phyloP scores from a whole-genome alignment of 176 grass and related monocot genomes.

The Rhynchospora breviuscula region DNA sequence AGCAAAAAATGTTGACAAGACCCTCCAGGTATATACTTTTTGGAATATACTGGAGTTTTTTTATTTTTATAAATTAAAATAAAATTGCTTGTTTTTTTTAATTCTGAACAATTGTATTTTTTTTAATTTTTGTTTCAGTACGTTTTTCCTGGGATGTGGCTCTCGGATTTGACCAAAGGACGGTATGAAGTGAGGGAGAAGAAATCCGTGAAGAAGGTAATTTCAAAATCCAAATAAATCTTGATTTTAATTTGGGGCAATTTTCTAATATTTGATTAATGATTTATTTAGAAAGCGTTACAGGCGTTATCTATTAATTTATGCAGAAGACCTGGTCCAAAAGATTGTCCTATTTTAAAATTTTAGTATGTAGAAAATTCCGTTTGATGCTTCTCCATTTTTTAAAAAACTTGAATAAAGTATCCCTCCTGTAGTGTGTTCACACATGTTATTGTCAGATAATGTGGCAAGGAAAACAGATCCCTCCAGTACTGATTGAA shows the following conservation, averaged over 20 bases:
- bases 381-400: slow-evolving; percentile 8
- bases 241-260: not conserved
- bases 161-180: slow-evolving; percentile 59
- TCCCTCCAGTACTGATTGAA: not conserved
- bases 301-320: not conserved
- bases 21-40: slow-evolving; percentile 35
- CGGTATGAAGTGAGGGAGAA: slow-evolving; percentile 85
- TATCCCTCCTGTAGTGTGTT: not conserved
- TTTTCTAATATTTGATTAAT: not conserved
- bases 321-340: not conserved
- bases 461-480: not conserved
- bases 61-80: not conserved
- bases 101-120: not conserved
- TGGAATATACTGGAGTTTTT: not conserved
- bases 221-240: not conserved
- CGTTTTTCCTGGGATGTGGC: slow-evolving; percentile 58
- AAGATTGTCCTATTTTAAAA: not conserved
- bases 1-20: slow-evolving; percentile 54
- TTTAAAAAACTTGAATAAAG: not conserved
- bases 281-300: not conserved
- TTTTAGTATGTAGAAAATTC: not conserved
- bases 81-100: slow-evolving; percentile 10
- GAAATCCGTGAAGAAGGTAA: slow-evolving; percentile 81
- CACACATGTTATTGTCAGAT: not conserved
- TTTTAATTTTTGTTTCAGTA: slow-evolving; percentile 33